Conservation (phyloP, 371 early-diverging fungal genomes). For the Rhizopus sp. region DNA sequence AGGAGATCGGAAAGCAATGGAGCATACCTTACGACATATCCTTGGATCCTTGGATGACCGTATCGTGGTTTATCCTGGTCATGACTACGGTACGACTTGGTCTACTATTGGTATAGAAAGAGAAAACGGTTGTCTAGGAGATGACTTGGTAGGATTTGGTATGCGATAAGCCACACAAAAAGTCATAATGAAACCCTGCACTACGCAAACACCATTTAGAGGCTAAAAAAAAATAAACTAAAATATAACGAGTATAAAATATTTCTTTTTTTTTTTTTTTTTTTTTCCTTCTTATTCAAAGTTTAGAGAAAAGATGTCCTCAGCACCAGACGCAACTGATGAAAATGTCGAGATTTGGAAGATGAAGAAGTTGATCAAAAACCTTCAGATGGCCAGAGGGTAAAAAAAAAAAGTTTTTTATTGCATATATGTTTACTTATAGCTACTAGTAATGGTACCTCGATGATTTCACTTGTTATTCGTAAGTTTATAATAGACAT, state of each 20-base stretch:
- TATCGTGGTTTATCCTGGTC: slow-evolving; percentile 86
- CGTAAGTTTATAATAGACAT: slow-evolving; percentile 51
- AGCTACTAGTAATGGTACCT: slow-evolving; percentile 93
- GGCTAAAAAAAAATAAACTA: slow-evolving; percentile 2
- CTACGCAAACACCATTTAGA: neutral
- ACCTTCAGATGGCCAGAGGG: slow-evolving; percentile 95
- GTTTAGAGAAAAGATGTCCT: slow-evolving; percentile 9
- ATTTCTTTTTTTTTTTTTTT: neutral
- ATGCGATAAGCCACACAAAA: slow-evolving; percentile 15
- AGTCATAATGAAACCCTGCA: neutral
- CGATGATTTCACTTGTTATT: slow-evolving; percentile 99
- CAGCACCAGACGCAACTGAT: slow-evolving; percentile 43
- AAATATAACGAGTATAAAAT: neutral
- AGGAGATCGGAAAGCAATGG: slow-evolving; percentile 64
- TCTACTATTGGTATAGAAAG: slow-evolving; percentile 71
- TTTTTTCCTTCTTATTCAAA: neutral
- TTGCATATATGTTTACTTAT: slow-evolving; percentile 3
- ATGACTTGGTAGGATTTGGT: slow-evolving; percentile 54
- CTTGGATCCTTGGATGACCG: slow-evolving; percentile 62
- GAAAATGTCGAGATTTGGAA: slow-evolving; percentile 96
- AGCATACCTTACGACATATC: slow-evolving; percentile 61
- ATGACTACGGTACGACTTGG: slow-evolving; percentile 81
- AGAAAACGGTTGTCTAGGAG: slow-evolving; percentile 54
- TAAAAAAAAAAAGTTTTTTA: slow-evolving; percentile 32
- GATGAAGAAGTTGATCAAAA: slow-evolving; percentile 97